phyloP scores from a whole-genome alignment of 305 asterid genomes.

The Fraxinus baroniana region DNA sequence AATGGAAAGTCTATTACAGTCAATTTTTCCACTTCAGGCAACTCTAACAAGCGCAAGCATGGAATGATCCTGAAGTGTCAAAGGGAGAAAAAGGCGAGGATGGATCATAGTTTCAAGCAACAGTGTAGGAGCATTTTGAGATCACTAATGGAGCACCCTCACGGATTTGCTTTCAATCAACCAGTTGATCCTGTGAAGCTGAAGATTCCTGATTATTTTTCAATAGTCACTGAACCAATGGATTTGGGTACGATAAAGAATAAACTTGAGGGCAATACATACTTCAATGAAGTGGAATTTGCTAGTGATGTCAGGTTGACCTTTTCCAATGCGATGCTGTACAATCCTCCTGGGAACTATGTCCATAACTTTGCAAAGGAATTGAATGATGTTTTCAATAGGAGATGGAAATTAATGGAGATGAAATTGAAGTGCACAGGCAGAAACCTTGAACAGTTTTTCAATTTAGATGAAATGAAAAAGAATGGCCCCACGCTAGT shows the following conservation, averaged over 20 bases:
- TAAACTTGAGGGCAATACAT: conserved; percentile 49
- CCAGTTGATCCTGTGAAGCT: conserved; percentile 79
- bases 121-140: conserved; percentile 49
- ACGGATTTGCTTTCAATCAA: conserved; percentile 41
- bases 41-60: conserved; percentile 47
- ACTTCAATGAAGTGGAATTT: conserved; percentile 52
- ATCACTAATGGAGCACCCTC: conserved; percentile 43
- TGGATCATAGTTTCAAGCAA: conserved; percentile 47
- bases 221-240: conserved; percentile 62
- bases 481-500: conserved; percentile 25
- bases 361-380: conserved; percentile 54
- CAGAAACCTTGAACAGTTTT: conserved; percentile 22
- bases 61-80: conserved; percentile 33
- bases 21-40: conserved; percentile 25
- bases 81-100: conserved; percentile 43
- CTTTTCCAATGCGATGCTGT: conserved; percentile 68
- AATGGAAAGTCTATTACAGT: conserved; percentile 19
- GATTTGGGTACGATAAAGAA: conserved; percentile 72
- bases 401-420: conserved; percentile 55
- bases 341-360: conserved; percentile 48
- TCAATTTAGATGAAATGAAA: conserved; percentile 17
- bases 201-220: conserved; percentile 71
- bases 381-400: conserved; percentile 41
- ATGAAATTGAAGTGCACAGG: conserved; percentile 36
- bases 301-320: conserved; percentile 68